Evolutionary conservation across 2,329 filamentous ascomycete species (phyloP).

Genomic region (Epichloe sibirici): DNA sequence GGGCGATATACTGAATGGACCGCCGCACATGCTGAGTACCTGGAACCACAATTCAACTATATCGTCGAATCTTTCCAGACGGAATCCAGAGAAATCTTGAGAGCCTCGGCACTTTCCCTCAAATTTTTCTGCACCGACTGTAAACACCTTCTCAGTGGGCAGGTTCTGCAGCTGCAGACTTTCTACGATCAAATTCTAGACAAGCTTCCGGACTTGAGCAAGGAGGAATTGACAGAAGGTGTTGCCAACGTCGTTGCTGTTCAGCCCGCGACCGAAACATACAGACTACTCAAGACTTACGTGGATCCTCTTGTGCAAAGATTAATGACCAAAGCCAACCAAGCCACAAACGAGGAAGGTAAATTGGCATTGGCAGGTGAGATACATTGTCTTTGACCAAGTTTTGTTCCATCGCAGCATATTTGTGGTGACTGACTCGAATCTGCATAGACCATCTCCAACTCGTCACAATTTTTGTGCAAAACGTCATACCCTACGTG

Average conservation of each 20-base stretch:
- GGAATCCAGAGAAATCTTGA: conserved; percentile 77
- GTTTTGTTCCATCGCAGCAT: not conserved
- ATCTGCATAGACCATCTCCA: conserved; percentile 62
- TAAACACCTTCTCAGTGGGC: conserved; percentile 69
- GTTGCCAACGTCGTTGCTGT: conserved; percentile 85
- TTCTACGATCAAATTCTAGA: conserved; percentile 90
- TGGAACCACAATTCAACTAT: conserved; percentile 88
- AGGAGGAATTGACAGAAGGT: conserved; percentile 93
- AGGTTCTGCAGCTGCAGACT: conserved; percentile 74
- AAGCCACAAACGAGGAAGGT: conserved; percentile 67
- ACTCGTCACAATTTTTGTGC: conserved; percentile 81
- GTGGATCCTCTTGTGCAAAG: conserved; percentile 81
- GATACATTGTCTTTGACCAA: conserved; percentile 10
- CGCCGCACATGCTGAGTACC: conserved; percentile 78
- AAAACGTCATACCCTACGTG: conserved; percentile 63
- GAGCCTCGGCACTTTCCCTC: conserved; percentile 85
- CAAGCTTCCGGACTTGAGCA: conserved; percentile 70
- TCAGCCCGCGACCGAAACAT: conserved; percentile 69
- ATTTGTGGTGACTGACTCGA: not conserved
- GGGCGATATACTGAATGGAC: conserved; percentile 98
- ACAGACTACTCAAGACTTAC: conserved; percentile 79
- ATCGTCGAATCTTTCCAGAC: conserved; percentile 89
- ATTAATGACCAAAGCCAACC: conserved; percentile 76
- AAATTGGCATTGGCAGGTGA: conserved; percentile 77
- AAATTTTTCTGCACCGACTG: conserved; percentile 97